Base-by-base conservation (phyloP, 1,284 basidiomycete species). In the Malassezia cuniculi region DNA sequence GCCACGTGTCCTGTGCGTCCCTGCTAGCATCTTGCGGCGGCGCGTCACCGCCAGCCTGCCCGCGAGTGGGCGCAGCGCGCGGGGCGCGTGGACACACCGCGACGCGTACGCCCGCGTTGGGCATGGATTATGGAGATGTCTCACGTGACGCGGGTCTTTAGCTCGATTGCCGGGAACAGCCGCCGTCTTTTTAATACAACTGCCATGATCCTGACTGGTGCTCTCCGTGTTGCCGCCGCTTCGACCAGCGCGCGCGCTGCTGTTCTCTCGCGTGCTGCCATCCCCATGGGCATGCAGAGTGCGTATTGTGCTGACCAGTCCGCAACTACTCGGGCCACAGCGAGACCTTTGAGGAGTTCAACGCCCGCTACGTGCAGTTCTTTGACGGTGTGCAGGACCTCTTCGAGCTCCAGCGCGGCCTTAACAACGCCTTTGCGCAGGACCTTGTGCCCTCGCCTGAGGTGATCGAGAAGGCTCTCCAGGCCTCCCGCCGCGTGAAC, bases 371-470 rank as follows among this genome's bases (percentile, higher is more conserved):
- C 72, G 80, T 85, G 66, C 74, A 76, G 55, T 97, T 95, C 74
- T 95, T 95, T 75, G 74, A 82, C 66, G 76, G 78, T 38, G 86
- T 87, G 36, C 79, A 86, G 68, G 90, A 95, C 74, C 77, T 93
- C 49, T 95, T 95, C 68, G 89, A 95, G 74, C 49, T 66, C 20
- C 57, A 64, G 47, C 82, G 90, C 47, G 90, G 90, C 32, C 75
- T 97, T 57, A 97, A 97, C 77, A 97, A 97, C 77, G 93, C 86
- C 73, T 97, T 97, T 69, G 85, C 90, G 1, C 90, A 97, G 71
- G 90, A 97, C 70, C 77, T 97, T 50, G 93, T 97, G 18, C 90
- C 90, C 30, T 79, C 85, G 7, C 79, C 85, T 31, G 73, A 76
- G 42, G 86, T 95, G 57, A 74, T 94, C 50, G 85, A 89, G 72